Evolutionary conservation across 345 rosid species (phyloP), one percentile per base, ranked within the genome.

Genomic region (Citrus unshiu): DNA sequence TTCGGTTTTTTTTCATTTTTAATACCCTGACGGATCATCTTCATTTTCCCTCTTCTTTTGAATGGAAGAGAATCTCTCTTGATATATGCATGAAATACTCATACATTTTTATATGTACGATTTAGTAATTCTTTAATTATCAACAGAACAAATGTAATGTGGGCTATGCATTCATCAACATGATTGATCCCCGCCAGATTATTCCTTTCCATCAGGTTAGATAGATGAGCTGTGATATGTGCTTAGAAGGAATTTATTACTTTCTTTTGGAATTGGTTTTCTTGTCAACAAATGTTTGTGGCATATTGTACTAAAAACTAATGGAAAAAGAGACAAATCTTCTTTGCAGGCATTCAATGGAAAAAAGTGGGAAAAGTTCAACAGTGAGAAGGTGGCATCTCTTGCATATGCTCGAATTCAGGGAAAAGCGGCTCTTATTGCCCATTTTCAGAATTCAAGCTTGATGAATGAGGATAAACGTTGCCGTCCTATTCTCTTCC

Each of bases 381-480:
- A 93, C 80, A 93, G 97, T 77, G 97, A 93, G 79, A 93, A 93
- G 85, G 95, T 93, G 68, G 97, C 97, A 29, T 87, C 90, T 74
- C 95, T 93, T 81, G 93, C 97, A 18, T 93, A 93, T 87, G 97
- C 91, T 83, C 85, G 97, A 57, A 93, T 93, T 82, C 97, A 93
- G 84, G 97, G 97, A 49, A 93, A 93, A 87, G 66, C 88, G 77
- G 95, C 97, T 84, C 95, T 93, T 49, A 86, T 93, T 84, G 92
- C 94, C n/a, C 97, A 93, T 86, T 93, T 93, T 80, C 95, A 93
- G 93, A 93, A 93, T 76, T 93, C 97, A 70, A 93, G 97, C 82
- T 88, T 93, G 87, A 93, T 93, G 97, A 93, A 93, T 59, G 97
- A 93, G 86, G 97, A 93, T 88, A 93, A 91, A 81, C 95, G 95